phyloP scores from a whole-genome alignment of 495 filamentous ascomycete genomes.

The Trichoderma gamsii region DNA sequence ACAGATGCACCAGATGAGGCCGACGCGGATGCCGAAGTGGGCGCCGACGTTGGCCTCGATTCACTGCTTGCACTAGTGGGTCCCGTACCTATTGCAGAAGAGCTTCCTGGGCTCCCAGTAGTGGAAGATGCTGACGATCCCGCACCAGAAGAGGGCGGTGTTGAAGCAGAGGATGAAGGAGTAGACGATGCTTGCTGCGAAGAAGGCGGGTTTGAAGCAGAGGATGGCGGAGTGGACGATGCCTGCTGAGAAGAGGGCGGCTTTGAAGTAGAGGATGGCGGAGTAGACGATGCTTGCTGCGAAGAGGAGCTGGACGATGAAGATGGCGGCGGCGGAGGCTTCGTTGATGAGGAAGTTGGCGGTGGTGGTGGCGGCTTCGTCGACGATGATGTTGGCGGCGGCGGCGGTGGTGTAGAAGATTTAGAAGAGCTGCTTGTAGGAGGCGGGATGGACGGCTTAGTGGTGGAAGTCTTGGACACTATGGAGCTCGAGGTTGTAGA shows the following conservation, averaged over 20 bases:
- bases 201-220: constrained; percentile 62
- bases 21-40: background rate
- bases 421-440: background rate
- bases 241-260: too few species aligned
- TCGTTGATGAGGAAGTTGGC: constrained; percentile 44
- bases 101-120: background rate
- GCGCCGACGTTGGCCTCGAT: background rate
- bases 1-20: background rate
- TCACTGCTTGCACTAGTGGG: background rate
- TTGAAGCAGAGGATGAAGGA: constrained; percentile 77
- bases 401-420: background rate
- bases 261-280: constrained; percentile 52
- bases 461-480: background rate
- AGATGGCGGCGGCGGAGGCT: constrained; percentile 91
- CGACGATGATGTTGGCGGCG: background rate
- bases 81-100: background rate
- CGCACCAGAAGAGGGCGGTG: constrained; percentile 54
- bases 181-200: constrained; percentile 48
- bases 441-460: background rate
- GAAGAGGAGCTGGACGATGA: constrained; percentile 85
- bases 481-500: constrained; percentile 20
- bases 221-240: constrained; percentile 78
- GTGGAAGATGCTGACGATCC: background rate
- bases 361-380: background rate
- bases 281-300: constrained; percentile 71